Evolutionary conservation across 805 yeast species (phyloP), one percentile per base, ranked within the genome.

Genomic region (Schwanniomyces sp.): DNA sequence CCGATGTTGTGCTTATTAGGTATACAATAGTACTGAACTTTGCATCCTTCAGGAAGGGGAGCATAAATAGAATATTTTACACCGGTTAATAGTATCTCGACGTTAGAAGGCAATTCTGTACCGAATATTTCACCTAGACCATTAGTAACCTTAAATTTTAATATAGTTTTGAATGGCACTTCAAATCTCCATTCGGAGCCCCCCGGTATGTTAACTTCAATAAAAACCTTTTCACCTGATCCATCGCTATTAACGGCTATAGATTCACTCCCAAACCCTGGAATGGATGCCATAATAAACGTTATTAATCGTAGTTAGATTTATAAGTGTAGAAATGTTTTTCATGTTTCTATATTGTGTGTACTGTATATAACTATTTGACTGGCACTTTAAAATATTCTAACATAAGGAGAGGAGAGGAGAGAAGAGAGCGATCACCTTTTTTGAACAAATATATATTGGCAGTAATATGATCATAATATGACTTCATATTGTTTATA

Each of bases 111-210:
- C 21, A 94, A 77, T 63, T 94, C 99, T 2, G 97, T 89, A 21
- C 99, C 99, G 66, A 86, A 89, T 8, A 91, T 79, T 68, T 94
- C 99, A 1, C 89, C 96, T 2, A 84, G 76, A 3, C 99, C 99
- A 2, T 72, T 69, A 2, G 66, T 48, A 9, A 84, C 73, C 54
- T 72, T 80, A 40, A 87, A 58, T n/a, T 70, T 72, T 34, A 87
- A 59, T 16, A 69, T 67, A 14, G 79, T 71, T 39, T 74, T 75
- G 51, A 74, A 73, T 0, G 78, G 82, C 4, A 87, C 80, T 59
- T 88, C 94, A 52, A 87, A 77, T 45, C 95, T 71, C 94, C 95
- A 87, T 67, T 89, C 96, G 25, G 81, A 70, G n/a, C 61, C 59
- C 9, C 58, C 64, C 1, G 69, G 63, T n/a, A 73, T 54, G 10